These are phyloP conservation scores for Halophytophthora batemanensis DNA, from an alignment of 352 stramenopile species.

Conservation along the genomic window DNA sequence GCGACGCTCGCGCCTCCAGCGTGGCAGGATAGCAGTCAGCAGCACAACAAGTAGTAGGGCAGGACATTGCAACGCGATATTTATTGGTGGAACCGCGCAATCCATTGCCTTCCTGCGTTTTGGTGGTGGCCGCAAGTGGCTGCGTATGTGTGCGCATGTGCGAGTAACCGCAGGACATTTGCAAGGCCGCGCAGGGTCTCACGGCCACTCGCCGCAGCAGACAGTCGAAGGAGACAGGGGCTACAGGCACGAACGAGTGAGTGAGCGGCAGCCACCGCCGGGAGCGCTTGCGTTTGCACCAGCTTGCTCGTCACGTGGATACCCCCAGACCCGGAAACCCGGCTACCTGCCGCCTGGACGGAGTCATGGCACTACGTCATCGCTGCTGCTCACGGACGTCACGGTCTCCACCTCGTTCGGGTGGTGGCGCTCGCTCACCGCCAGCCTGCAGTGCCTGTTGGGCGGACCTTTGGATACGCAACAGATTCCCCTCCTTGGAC, in stretches of 20 bases:
- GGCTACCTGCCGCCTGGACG: not conserved
- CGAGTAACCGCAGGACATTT: not conserved
- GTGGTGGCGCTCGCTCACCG: too few species aligned
- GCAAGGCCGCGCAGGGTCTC: not conserved
- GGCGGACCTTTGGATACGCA: too few species aligned
- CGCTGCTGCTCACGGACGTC: not conserved
- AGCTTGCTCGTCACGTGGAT: not conserved
- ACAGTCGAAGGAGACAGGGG: not conserved
- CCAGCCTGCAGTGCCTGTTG: too few species aligned
- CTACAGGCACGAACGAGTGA: not conserved
- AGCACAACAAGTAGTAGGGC: not conserved
- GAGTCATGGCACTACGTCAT: slow-evolving; percentile 11
- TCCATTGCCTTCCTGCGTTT: slow-evolving; percentile 14
- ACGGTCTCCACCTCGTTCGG: too few species aligned
- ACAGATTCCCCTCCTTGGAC: too few species aligned
- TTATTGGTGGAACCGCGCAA: slow-evolving; percentile 36
- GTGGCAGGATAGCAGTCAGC: slow-evolving; percentile 3
- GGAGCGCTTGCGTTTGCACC: not conserved
- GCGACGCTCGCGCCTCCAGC: not conserved
- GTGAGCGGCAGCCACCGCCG: not conserved
- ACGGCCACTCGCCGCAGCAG: slow-evolving; percentile 15
- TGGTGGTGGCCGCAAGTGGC: slow-evolving; percentile 4
- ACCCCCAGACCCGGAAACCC: not conserved
- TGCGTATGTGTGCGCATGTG: too few species aligned
- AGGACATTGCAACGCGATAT: slow-evolving; percentile 31